Evolutionary conservation across 768 basidiomycete genomes (phyloP), one percentile per base, ranked within the genome.

Genomic region (Hypsizygus marmoreus): DNA sequence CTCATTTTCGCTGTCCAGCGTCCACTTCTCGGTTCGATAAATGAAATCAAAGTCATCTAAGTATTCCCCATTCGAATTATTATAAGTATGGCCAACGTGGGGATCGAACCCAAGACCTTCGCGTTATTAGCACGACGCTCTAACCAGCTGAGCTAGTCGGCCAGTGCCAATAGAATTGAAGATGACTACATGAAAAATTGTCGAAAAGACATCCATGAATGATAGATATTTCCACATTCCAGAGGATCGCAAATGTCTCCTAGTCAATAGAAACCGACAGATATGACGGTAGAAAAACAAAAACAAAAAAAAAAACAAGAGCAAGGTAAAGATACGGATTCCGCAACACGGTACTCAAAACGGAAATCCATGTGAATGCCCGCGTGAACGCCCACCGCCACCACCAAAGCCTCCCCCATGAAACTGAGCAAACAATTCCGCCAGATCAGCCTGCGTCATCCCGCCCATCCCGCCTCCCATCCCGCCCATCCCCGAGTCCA

Each of bases 131-230:
- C 80, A 82, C 83, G 76, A 83, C 82, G 84, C 83, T 85, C 83
- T 84, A 85, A 85, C 84, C 84, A 84, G 72, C 84, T 85, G 84
- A 85, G 83, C 83, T 84, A 85, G 80, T 77, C 81, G 81, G 82
- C 83, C 81, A 43, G 26, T n/a, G n/a, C n/a, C n/a, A n/a, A n/a
- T n/a, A n/a, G n/a, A n/a, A n/a, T n/a, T n/a, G n/a, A n/a, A n/a
- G n/a, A 42, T 42, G 37, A 13, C 7, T 6, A 22, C 11, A 6
- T 20, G 19, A 9, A 2, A 16, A 4, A 3, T 4, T 11, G 35
- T 12, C 23, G 11, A 36, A 36, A 16, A 2, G 9, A 36, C 11
- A 36, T 19, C 35, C 3, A 36, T 22, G 35, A 16, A n/a, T 4
- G 12, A 19, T 36, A n/a, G n/a, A n/a, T n/a, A n/a, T n/a, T n/a